Base-by-base conservation (phyloP, 495 filamentous ascomycete species). In the Xylaria grammica region DNA sequence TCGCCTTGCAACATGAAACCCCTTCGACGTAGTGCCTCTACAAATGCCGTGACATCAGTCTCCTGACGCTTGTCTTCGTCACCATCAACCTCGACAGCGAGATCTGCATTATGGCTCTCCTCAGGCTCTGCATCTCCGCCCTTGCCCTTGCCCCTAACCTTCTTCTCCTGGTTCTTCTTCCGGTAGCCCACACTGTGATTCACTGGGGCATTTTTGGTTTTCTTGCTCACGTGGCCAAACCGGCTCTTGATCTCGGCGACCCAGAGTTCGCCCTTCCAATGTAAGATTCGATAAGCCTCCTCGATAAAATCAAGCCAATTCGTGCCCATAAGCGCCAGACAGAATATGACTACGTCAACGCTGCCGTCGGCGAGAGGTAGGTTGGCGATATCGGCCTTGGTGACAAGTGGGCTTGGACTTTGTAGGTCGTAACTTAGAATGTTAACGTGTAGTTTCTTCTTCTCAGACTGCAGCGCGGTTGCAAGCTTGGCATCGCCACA, bases 241-340 rank as follows among this genome's bases (percentile, higher is more conserved):
- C 95, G 87, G 55, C 86, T 90, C 80, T 97, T 98, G 72, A 97
- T 97, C 79, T 99, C 95, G 48, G 92, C 91, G 56, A 99, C 85
- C 95, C 95, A 99, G 50, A 95, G 85, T 79, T 99, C 95, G 59
- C 95, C 95, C 70, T 90, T 91, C 85, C 94, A 95, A 59, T 91
- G 86, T 65, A 98, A 80, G 11, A 98, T 81, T 20, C 95, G 85
- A 77, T 89, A 94, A n/a, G 94, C 93, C 77, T 99, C 95, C 70
- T 97, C 94, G 62, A 98, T 84, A 71, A 97, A 97, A 63, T 91
- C 88, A 22, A 96, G 82, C 92, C 95, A 99, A 78, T 99, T 99
- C 17, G 95, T 98, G 67, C 96, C 95, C 95, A 99, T 99, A 44
- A 99, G 84, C 60, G 94, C 94, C 24, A 99, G 82, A 77, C 95